Evolutionary conservation across 106 monocot genomes (phyloP).

Genomic region (Apostasia shenzhenica): DNA sequence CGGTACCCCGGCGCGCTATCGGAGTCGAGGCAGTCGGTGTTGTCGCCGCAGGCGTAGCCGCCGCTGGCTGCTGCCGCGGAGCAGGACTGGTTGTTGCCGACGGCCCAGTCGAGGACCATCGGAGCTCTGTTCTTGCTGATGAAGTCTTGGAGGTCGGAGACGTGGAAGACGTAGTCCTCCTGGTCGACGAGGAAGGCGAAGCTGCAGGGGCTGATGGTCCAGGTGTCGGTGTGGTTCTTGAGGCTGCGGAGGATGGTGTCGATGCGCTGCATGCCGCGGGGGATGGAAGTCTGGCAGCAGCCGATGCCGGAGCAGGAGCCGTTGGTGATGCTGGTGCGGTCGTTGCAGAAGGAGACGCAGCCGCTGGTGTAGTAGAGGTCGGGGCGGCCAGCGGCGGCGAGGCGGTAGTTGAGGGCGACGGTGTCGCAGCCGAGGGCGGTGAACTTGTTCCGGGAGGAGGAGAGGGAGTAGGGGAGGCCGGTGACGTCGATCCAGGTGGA

Average conservation of each 20-base stretch:
- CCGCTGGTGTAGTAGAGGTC: constrained; percentile 14
- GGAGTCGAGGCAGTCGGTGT: neutral
- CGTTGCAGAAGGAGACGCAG: constrained; percentile 34
- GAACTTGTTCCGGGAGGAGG: constrained; percentile 37
- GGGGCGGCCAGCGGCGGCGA: neutral
- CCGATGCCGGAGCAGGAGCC: constrained; percentile 46
- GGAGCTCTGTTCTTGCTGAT: neutral
- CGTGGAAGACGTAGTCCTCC: constrained; percentile 13
- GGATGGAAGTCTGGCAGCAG: constrained; percentile 49
- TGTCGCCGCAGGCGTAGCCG: neutral
- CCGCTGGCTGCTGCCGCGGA: neutral
- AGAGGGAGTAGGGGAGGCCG: constrained; percentile 26
- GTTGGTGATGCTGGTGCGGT: neutral
- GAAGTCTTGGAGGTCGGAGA: constrained; percentile 5
- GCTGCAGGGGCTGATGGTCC: constrained; percentile 29
- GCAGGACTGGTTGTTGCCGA: constrained; percentile 14
- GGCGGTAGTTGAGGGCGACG: constrained; percentile 18
- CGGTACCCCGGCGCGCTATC: constrained; percentile 6
- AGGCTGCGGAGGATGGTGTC: neutral
- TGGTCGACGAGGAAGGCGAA: constrained; percentile 24
- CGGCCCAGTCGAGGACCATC: constrained; percentile 29
- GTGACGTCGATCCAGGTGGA: constrained; percentile 1
- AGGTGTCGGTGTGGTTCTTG: neutral
- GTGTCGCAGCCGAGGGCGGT: constrained; percentile 49
- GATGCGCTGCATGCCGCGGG: constrained; percentile 19